phyloP scores from a whole-genome alignment of 805 yeast genomes.

The Grigorovia transvaalensis region DNA sequence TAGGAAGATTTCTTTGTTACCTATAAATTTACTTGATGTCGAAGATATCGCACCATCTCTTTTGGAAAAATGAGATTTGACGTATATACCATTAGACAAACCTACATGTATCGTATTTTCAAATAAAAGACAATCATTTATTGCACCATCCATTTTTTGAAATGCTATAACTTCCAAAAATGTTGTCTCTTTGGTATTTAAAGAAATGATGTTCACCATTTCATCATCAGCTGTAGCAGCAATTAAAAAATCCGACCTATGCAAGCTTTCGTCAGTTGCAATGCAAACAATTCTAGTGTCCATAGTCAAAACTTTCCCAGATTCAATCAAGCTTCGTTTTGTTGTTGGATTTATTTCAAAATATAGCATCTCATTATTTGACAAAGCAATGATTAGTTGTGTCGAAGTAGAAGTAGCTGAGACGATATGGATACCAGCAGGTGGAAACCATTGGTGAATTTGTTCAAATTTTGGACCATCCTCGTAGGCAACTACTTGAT shows the following conservation, averaged over 20 bases:
- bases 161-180: slow-evolving; percentile 52
- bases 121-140: slow-evolving; percentile 28
- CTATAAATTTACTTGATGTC: slow-evolving; percentile 61
- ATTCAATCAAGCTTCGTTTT: slow-evolving; percentile 43
- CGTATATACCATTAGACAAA: slow-evolving; percentile 72
- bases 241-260: slow-evolving; percentile 46
- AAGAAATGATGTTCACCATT: slow-evolving; percentile 56
- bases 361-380: slow-evolving; percentile 67
- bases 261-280: slow-evolving; percentile 32
- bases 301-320: slow-evolving; percentile 49
- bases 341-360: slow-evolving; percentile 52
- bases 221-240: slow-evolving; percentile 61
- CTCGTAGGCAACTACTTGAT: slow-evolving; percentile 37
- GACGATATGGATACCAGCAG: slow-evolving; percentile 57
- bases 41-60: slow-evolving; percentile 53
- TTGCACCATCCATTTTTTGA: slow-evolving; percentile 54
- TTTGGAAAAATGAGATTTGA: slow-evolving; percentile 42
- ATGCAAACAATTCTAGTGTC: slow-evolving; percentile 41
- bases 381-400: slow-evolving; percentile 62
- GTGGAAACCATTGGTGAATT: slow-evolving; percentile 69
- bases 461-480: slow-evolving; percentile 19
- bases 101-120: slow-evolving; percentile 53
- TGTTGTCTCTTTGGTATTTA: slow-evolving; percentile 36
- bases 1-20: slow-evolving; percentile 47
- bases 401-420: slow-evolving; percentile 51